Conservation (phyloP, 2,329 filamentous ascomycete genomes). For the Triangularia verruculosa region DNA sequence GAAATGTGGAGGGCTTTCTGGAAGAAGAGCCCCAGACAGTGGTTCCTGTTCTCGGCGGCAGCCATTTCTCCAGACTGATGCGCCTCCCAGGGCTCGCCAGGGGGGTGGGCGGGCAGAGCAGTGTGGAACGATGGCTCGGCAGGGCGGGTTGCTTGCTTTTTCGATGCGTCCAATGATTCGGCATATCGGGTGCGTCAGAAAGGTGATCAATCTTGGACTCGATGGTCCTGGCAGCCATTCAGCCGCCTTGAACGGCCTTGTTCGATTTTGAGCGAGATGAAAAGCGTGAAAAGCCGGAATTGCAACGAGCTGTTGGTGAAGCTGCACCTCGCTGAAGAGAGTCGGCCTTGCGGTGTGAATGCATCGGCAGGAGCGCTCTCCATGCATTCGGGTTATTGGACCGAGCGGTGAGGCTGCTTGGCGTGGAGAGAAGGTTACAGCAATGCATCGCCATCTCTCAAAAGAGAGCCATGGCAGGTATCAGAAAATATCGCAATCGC, state of each 20-base stretch:
- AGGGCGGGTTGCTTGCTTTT: slow-evolving; percentile 7
- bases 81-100: background rate
- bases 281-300: slow-evolving; percentile 20
- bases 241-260: slow-evolving; percentile 15
- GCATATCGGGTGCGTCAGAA: slow-evolving; percentile 23
- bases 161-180: slow-evolving; percentile 6
- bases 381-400: slow-evolving; percentile 3
- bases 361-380: background rate
- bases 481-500: background rate
- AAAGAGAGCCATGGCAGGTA: slow-evolving; percentile 3
- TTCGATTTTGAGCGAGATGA: slow-evolving; percentile 17
- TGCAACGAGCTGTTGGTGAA: slow-evolving; percentile 12
- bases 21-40: background rate
- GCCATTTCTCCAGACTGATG: slow-evolving; percentile 1
- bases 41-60: background rate
- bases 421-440: slow-evolving; percentile 11
- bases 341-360: background rate
- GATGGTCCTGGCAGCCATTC: slow-evolving; percentile 16
- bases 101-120: background rate
- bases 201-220: slow-evolving; percentile 21
- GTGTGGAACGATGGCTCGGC: slow-evolving; percentile 6
- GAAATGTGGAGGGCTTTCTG: slow-evolving; percentile 15
- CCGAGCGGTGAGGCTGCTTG: slow-evolving; percentile 10
- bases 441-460: slow-evolving; percentile 9
- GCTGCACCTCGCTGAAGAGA: background rate